Percentiles rank a stretch among this genome's conserved stretches.
phyloP scores from a whole-genome alignment of 352 stramenopile species.

The Paralagenidium karlingii region DNA sequence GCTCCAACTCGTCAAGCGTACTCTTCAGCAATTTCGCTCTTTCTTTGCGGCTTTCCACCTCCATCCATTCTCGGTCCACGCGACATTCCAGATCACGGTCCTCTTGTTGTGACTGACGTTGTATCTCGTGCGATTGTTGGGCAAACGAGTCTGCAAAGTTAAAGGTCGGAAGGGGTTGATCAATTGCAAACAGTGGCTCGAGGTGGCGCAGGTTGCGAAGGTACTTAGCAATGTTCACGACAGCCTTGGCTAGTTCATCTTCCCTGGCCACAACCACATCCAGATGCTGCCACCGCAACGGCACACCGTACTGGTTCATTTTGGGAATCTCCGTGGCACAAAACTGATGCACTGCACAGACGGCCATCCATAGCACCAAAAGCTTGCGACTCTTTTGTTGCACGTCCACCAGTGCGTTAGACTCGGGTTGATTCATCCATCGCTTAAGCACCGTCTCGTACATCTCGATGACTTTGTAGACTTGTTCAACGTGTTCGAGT shows the following conservation, averaged over 20 bases:
- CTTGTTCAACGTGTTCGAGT: too few relatives aligned
- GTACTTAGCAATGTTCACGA: slow-evolving; percentile 18
- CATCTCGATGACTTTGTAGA: too few relatives aligned
- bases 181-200: slow-evolving; percentile 25
- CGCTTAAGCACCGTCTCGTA: too few relatives aligned
- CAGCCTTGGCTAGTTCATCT: slow-evolving; percentile 9
- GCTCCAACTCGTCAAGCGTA: too few relatives aligned
- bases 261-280: slow-evolving; percentile 19
- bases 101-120: background rate
- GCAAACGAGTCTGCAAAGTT: slow-evolving; percentile 19
- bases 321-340: slow-evolving; percentile 4
- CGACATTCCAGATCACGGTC: background rate
- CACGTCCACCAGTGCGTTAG: too few relatives aligned
- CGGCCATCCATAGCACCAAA: slow-evolving; percentile 25
- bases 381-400: slow-evolving; percentile 24
- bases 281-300: slow-evolving; percentile 20
- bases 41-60: background rate
- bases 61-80: background rate
- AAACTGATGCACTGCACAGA: slow-evolving; percentile 22
- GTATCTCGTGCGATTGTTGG: background rate
- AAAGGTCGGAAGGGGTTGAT: slow-evolving; percentile 17
- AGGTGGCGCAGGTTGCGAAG: slow-evolving; percentile 17
- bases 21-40: too few relatives aligned
- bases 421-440: too few relatives aligned
- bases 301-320: slow-evolving; percentile 20